phyloP scores from a whole-genome alignment of 139 green algal genomes.

The Micractinium sp. region DNA sequence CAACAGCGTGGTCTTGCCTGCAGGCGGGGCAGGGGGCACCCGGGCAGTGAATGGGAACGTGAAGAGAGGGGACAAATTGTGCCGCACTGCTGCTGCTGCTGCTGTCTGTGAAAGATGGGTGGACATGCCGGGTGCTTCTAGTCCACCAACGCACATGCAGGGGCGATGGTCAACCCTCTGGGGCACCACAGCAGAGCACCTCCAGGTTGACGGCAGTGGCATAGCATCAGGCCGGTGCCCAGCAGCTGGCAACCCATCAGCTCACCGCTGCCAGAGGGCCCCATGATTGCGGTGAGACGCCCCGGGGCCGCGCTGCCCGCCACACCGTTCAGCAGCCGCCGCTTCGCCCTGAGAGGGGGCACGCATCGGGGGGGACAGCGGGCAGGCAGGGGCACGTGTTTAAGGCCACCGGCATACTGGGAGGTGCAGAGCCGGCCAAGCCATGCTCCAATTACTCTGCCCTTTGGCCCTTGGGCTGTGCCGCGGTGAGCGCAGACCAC shows the following conservation, averaged over 20 bases:
- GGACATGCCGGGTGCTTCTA: background rate
- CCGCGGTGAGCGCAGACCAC: conserved; percentile 14
- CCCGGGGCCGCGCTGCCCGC: conserved; percentile 31
- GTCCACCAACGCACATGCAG: background rate
- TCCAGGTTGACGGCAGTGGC: too few species aligned
- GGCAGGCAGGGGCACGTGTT: background rate
- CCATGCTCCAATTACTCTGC: too few species aligned
- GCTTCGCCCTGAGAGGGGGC: conserved; percentile 16
- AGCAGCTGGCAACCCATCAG: background rate
- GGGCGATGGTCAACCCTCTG: background rate
- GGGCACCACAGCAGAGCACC: background rate
- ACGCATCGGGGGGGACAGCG: too few species aligned
- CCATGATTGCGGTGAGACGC: conserved; percentile 60
- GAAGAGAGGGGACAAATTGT: background rate
- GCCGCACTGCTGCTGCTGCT: too few species aligned
- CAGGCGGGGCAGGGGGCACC: background rate
- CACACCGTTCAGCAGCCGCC: conserved; percentile 33
- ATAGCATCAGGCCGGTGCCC: too few species aligned
- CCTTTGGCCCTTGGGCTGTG: background rate
- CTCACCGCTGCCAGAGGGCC: conserved; percentile 41
- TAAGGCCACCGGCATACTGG: background rate
- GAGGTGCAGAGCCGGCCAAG: background rate
- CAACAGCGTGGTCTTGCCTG: conserved; percentile 86
- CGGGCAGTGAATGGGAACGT: too few species aligned
- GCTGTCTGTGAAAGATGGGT: background rate